Evolutionary conservation across 306 rosid species (phyloP).

Genomic region (Datisca glomerata): DNA sequence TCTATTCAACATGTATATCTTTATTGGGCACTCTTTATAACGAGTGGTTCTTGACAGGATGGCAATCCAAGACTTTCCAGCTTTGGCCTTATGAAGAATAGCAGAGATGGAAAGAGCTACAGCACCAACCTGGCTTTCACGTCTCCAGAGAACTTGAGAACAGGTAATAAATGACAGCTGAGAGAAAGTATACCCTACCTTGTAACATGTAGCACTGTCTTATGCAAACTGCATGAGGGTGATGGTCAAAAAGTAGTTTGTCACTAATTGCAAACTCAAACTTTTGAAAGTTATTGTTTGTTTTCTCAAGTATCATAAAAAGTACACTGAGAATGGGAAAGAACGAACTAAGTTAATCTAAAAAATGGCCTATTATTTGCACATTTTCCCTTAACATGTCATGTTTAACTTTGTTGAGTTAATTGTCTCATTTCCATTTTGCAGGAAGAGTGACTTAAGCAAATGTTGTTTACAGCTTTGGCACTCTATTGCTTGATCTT

Average conservation of each 20-base stretch:
- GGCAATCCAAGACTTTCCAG: background rate
- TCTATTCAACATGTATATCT: too few relatives aligned
- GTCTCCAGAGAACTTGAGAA: background rate
- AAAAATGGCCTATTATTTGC: background rate
- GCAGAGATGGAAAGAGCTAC: conserved; percentile 1
- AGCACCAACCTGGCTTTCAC: background rate
- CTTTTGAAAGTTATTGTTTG: background rate
- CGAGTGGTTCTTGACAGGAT: conserved; percentile 16
- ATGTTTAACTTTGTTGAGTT: background rate
- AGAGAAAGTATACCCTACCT: background rate
- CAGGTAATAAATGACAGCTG: background rate
- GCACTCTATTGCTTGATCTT: background rate
- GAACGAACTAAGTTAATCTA: too few relatives aligned
- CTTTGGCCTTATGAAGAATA: background rate
- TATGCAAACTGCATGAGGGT: background rate
- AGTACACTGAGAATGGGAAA: background rate
- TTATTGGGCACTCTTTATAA: conserved; percentile 5
- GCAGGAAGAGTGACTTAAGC: background rate
- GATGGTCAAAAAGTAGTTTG: background rate
- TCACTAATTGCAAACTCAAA: background rate
- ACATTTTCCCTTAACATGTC: background rate
- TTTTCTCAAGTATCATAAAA: background rate
- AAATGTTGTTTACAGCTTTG: background rate
- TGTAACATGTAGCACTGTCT: background rate
- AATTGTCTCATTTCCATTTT: background rate